Percentiles rank a stretch among this genome's conserved stretches.
These are phyloP conservation scores for Clonostachys rosea DNA, from an alignment of 2,329 filamentous ascomycete species.

Conservation along the genomic window DNA sequence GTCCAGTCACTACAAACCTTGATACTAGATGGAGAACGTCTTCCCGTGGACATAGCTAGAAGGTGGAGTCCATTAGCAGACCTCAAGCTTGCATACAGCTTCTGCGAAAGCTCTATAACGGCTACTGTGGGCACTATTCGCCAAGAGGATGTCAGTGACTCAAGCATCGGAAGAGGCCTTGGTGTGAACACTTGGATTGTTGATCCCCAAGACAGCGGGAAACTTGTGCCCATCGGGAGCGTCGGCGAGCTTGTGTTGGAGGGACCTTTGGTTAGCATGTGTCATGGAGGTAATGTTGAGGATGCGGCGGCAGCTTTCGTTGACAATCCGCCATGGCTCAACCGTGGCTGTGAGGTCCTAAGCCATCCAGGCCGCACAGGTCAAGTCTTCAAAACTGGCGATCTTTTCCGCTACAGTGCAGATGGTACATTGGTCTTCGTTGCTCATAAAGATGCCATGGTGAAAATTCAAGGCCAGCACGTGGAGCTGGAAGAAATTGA, in stretches of 20 bases:
- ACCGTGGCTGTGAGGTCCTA: constrained; percentile 14
- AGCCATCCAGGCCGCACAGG: constrained; percentile 38
- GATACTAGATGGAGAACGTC: constrained; percentile 11
- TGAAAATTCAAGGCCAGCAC: constrained; percentile 76
- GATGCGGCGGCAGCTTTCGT: constrained; percentile 48
- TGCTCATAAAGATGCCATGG: constrained; percentile 71
- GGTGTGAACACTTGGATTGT: constrained; percentile 26
- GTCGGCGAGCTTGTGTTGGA: constrained; percentile 87
- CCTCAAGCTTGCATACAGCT: neutral
- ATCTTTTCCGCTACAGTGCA: constrained; percentile 72
- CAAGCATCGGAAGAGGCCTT: constrained; percentile 5
- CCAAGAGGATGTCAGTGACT: neutral
- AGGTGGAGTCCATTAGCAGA: neutral
- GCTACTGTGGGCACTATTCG: neutral
- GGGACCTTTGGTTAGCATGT: constrained; percentile 72
- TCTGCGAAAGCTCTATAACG: neutral
- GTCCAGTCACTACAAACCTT: constrained; percentile 9
- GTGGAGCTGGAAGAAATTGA: constrained; percentile 78
- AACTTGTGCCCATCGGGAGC: constrained; percentile 43
- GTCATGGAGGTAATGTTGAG: constrained; percentile 45
- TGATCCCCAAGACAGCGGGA: constrained; percentile 18
- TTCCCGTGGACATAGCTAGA: constrained; percentile 5
- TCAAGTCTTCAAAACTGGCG: constrained; percentile 75
- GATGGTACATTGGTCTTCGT: constrained; percentile 71
- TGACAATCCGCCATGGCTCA: constrained; percentile 47